phyloP scores from a whole-genome alignment of 2,329 filamentous ascomycete genomes.

The Proliferodiscus dingleyae region DNA sequence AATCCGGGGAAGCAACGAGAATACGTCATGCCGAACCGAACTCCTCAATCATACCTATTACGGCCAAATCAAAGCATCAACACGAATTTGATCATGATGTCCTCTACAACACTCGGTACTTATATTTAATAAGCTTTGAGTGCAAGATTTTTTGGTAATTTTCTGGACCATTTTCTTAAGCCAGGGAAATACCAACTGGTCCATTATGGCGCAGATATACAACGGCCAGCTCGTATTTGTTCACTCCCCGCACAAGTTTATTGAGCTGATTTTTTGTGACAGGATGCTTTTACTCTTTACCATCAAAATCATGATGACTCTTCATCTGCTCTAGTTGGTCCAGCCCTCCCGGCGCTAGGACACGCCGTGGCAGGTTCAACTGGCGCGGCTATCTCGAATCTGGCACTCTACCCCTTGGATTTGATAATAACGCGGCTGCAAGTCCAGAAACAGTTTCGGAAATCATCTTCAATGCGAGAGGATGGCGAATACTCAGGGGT shows the following conservation, averaged over 20 bases:
- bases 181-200: neutral
- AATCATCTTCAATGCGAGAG: constrained; percentile 26
- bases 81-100: neutral
- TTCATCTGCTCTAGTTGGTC: constrained; percentile 30
- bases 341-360: constrained; percentile 64
- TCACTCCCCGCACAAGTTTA: neutral
- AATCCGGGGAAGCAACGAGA: neutral
- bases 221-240: constrained; percentile 39
- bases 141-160: no score
- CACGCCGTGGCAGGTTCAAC: constrained; percentile 77
- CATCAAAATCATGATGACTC: constrained; percentile 34
- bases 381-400: constrained; percentile 74
- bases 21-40: neutral
- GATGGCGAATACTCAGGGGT: constrained; percentile 57
- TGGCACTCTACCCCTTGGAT: constrained; percentile 75
- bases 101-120: neutral
- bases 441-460: constrained; percentile 60
- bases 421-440: constrained; percentile 79
- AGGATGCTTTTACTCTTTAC: constrained; percentile 30
- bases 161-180: no score
- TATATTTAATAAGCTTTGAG: no score
- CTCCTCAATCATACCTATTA: neutral
- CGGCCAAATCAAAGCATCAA: neutral
- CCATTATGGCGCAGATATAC: constrained; percentile 32
- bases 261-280: neutral